These are phyloP conservation scores for Diaporthe helianthi DNA, from an alignment of 2,329 filamentous ascomycete genomes.

Conservation along the genomic window DNA sequence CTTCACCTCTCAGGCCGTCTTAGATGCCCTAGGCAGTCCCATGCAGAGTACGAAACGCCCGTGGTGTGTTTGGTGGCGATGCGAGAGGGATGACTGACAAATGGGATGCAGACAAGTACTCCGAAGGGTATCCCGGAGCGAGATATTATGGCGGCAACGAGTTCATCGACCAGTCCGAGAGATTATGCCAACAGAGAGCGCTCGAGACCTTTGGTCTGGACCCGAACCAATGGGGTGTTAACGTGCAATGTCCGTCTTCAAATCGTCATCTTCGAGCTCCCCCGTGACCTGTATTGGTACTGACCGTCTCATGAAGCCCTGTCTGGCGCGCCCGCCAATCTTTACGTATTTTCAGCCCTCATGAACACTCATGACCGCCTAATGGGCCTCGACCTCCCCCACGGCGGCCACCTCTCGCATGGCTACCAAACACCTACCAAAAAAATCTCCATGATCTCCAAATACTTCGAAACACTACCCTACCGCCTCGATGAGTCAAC, in stretches of 20 bases:
- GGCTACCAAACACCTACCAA: slow-evolving; percentile 94
- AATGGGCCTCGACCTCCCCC: slow-evolving; percentile 96
- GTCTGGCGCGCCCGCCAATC: slow-evolving; percentile 76
- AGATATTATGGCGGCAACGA: slow-evolving; percentile 97
- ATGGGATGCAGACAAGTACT: slow-evolving; percentile 81
- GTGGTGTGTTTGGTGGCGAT: slow-evolving; percentile 5
- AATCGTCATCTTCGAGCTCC: not conserved
- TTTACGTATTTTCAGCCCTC: slow-evolving; percentile 94
- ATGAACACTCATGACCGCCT: slow-evolving; percentile 92
- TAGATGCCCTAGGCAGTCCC: slow-evolving; percentile 89
- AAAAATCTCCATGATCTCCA: slow-evolving; percentile 98
- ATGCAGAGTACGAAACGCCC: slow-evolving; percentile 76
- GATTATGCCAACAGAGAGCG: slow-evolving; percentile 88
- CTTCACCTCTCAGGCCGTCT: slow-evolving; percentile 90
- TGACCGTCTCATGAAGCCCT: slow-evolving; percentile 62
- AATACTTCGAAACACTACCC: slow-evolving; percentile 97
- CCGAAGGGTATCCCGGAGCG: slow-evolving; percentile 95
- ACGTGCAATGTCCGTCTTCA: slow-evolving; percentile 77
- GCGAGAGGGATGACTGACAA: slow-evolving; percentile 41
- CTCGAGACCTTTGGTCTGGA: slow-evolving; percentile 86
- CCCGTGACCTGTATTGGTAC: slow-evolving; percentile 16
- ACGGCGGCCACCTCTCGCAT: slow-evolving; percentile 94
- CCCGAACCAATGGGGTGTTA: slow-evolving; percentile 91
- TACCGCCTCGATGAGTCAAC: slow-evolving; percentile 92
- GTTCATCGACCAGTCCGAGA: slow-evolving; percentile 90